Percentiles rank a stretch among this genome's conserved stretches.
Evolutionary conservation across 1,284 basidiomycete species (phyloP).

Genomic region (Ustilago xerochloae): DNA sequence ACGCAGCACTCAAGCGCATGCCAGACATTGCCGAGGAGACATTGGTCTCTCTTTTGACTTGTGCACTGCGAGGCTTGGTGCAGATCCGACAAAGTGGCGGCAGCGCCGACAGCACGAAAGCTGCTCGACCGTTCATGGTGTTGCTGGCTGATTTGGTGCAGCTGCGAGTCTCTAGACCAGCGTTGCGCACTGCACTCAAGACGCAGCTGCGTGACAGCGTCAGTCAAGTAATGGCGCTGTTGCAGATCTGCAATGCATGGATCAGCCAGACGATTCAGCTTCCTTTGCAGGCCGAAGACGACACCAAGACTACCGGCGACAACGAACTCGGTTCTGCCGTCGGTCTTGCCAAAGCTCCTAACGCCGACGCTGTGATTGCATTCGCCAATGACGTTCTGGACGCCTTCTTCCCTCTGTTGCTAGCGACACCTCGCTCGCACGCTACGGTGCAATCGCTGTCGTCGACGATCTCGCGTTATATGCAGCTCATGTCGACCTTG

Average conservation of each 20-base stretch:
- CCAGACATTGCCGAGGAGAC: slow-evolving; percentile 32
- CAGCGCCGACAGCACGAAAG: slow-evolving; percentile 3
- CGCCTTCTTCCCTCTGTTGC: slow-evolving; percentile 49
- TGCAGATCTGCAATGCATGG: slow-evolving; percentile 47
- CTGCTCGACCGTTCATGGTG: slow-evolving; percentile 9
- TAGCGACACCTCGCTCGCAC: slow-evolving; percentile 38
- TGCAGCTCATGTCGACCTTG: slow-evolving; percentile 31
- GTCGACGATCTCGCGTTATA: slow-evolving; percentile 34
- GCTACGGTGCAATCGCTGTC: slow-evolving; percentile 32
- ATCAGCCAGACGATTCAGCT: slow-evolving; percentile 34
- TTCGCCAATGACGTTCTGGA: slow-evolving; percentile 51
- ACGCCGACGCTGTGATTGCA: slow-evolving; percentile 27
- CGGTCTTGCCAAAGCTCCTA: slow-evolving; percentile 13
- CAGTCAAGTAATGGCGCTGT: slow-evolving; percentile 30
- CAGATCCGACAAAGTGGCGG: slow-evolving; percentile 7
- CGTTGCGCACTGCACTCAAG: slow-evolving; percentile 38
- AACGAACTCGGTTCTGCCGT: slow-evolving; percentile 6
- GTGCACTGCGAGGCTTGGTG: slow-evolving; percentile 23
- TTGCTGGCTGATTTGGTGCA: slow-evolving; percentile 24
- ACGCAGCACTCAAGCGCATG: slow-evolving; percentile 25
- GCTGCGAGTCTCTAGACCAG: slow-evolving; percentile 32
- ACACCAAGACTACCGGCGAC: not conserved
- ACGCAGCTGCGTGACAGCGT: slow-evolving; percentile 34
- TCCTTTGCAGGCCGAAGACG: slow-evolving; percentile 9
- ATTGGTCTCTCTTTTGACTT: slow-evolving; percentile 18